A percentile compares a stretch with the other conserved stretches of the same genome.
phyloP scores from a whole-genome alignment of 768 basidiomycete genomes.

The Boletus rex-veris region DNA sequence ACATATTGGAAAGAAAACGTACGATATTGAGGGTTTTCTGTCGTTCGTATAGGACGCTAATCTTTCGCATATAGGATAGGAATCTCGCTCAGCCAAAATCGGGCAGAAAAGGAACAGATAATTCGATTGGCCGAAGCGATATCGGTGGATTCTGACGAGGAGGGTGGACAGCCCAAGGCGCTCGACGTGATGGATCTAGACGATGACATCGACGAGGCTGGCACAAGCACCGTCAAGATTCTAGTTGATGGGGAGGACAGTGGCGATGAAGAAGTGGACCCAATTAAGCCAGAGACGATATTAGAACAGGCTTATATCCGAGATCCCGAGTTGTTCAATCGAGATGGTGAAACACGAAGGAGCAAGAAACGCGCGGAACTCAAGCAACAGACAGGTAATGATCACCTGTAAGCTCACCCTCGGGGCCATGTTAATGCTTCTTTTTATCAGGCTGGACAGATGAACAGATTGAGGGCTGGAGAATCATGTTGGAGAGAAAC shows the following conservation, averaged over 20 bases:
- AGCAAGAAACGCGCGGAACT: conserved; percentile 66
- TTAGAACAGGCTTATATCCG: conserved; percentile 76
- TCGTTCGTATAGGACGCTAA: conserved; percentile 3
- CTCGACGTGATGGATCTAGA: conserved; percentile 42
- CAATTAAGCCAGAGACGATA: conserved; percentile 51
- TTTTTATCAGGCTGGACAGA: conserved; percentile 59
- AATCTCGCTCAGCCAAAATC: conserved; percentile 49
- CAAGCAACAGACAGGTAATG: conserved; percentile 61
- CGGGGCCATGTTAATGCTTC: background rate
- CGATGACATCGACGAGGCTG: conserved; percentile 50
- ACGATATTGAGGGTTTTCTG: conserved; percentile 14
- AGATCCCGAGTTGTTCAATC: conserved; percentile 71
- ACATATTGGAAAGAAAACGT: conserved; percentile 65
- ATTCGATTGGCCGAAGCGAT: conserved; percentile 70
- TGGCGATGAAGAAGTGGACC: conserved; percentile 34
- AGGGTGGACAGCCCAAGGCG: conserved; percentile 27
- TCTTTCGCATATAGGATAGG: conserved; percentile 37
- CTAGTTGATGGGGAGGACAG: conserved; percentile 57
- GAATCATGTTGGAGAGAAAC: conserved; percentile 82
- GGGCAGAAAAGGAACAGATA: conserved; percentile 70
- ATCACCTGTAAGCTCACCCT: background rate
- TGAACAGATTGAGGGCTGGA: conserved; percentile 92
- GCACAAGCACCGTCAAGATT: conserved; percentile 41
- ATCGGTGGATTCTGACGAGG: conserved; percentile 63
- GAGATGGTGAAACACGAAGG: conserved; percentile 69